Base-by-base conservation (phyloP, 306 rosid species). In the Benincasa hispida region DNA sequence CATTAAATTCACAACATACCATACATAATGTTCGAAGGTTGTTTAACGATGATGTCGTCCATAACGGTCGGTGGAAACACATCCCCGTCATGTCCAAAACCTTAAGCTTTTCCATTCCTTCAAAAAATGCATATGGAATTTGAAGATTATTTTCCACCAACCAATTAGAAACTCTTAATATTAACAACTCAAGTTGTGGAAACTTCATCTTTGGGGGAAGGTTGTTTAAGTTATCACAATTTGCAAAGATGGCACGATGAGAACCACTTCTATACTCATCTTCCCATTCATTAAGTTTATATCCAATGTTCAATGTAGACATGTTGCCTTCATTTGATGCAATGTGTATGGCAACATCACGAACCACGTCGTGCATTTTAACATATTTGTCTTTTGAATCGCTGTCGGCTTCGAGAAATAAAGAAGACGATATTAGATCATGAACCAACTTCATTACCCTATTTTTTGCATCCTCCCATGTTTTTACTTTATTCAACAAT, bases 321-420 rank as follows among this genome's bases (percentile, higher is more conserved):
- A 73, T 73, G 21, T 32, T 55, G 19, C 1, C 58, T 2, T 81
- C 81, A 41, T 21, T 47, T 8, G 62, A 57, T 7, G 79, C 76
- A 41, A 82, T 82, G 0, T 0, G 8, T 48, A 59, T 69, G 2
- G 66, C 56, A 77, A 77, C 74, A 50, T 77, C 78, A 2, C 78
- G 68, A 6, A 81, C 28, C 6, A 81, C 57, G 3, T 84, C 83
- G 18, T 84, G 87, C 83, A 84, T 84, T 58, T 50, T 50, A 4
- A 76, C 72, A 9, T 15, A 11, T 3, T 53, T 10, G 18, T 76
- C 30, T 0, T 28, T 1, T 11, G 6, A 61, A 76, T 50, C n/a
- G 19, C n/a, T 15, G 7, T 17, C n/a, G 7, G 54, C n/a, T 0
- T 39, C 50, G 37, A 81, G 27, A 1, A 84, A 61, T 51, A 83